Conservation (phyloP, 129 eudicot genomes). For the Tagetes erecta region DNA sequence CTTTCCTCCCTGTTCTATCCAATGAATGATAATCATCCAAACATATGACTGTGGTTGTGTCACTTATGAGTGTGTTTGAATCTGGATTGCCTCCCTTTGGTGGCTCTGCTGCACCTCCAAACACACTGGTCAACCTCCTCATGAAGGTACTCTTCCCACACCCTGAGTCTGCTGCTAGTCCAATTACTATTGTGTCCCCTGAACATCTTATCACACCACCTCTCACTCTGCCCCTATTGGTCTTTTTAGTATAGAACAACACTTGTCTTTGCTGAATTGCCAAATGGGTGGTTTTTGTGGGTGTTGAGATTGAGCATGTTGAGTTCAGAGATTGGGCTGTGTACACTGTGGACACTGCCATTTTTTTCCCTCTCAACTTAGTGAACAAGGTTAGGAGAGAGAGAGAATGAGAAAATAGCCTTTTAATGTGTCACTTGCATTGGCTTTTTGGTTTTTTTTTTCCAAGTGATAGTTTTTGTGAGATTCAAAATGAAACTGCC, state of each 20-base stretch:
- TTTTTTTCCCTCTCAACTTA: constrained; percentile 33
- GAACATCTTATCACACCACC: constrained; percentile 54
- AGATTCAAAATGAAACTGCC: constrained; percentile 34
- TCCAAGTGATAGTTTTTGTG: constrained; percentile 41
- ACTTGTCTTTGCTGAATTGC: constrained; percentile 73
- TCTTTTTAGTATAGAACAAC: constrained; percentile 44
- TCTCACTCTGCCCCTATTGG: constrained; percentile 32
- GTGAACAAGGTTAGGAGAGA: constrained; percentile 20
- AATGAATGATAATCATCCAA: constrained; percentile 92
- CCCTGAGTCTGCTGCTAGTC: constrained; percentile 97
- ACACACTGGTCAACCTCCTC: constrained; percentile 92
- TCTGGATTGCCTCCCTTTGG: constrained; percentile 97
- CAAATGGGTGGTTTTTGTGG: constrained; percentile 53
- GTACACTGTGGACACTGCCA: constrained; percentile 84
- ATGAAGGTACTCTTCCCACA: constrained; percentile 97
- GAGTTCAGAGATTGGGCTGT: constrained; percentile 71
- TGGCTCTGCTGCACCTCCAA: constrained; percentile 95
- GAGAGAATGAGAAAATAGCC: constrained; percentile 31
- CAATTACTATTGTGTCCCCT: constrained; percentile 72
- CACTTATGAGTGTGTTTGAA: constrained; percentile 90
- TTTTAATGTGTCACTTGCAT: constrained; percentile 36
- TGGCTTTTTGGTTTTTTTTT: constrained; percentile 32
- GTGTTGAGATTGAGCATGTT: constrained; percentile 68
- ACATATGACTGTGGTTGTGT: constrained; percentile 90
- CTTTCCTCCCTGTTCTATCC: constrained; percentile 86